A percentile compares a stretch with the other conserved stretches of the same genome.
These are phyloP conservation scores for Arthroderma uncinatum DNA, from an alignment of 2,329 filamentous ascomycete genomes.

Conservation along the genomic window DNA sequence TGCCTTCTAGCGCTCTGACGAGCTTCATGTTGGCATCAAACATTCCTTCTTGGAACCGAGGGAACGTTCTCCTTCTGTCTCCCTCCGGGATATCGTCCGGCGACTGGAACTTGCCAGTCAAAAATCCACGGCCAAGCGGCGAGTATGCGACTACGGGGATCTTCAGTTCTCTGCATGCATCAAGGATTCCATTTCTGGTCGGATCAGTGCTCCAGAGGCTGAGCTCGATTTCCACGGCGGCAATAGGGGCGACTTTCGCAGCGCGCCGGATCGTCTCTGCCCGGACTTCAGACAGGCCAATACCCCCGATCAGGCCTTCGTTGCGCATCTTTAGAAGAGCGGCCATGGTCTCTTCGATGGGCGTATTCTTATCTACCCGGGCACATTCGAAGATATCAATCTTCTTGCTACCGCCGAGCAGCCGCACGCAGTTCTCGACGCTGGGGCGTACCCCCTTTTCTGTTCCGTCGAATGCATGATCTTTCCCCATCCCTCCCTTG, in stretches of 20 bases:
- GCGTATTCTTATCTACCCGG: slow-evolving; percentile 41
- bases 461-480: slow-evolving; percentile 36
- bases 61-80: slow-evolving; percentile 35
- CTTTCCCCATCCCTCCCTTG: slow-evolving; percentile 20
- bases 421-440: slow-evolving; percentile 42
- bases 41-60: slow-evolving; percentile 41
- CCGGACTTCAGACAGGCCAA: slow-evolving; percentile 27
- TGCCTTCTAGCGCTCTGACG: slow-evolving; percentile 34
- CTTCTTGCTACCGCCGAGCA: slow-evolving; percentile 41
- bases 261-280: slow-evolving; percentile 34
- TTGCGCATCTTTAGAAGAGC: slow-evolving; percentile 23
- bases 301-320: slow-evolving; percentile 29
- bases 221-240: slow-evolving; percentile 51
- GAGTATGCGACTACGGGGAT: slow-evolving; percentile 52
- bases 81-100: slow-evolving; percentile 38
- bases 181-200: slow-evolving; percentile 46
- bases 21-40: slow-evolving; percentile 41
- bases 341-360: slow-evolving; percentile 35
- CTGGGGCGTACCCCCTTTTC: slow-evolving; percentile 42
- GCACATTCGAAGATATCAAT: slow-evolving; percentile 48
- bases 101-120: slow-evolving; percentile 41
- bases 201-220: slow-evolving; percentile 48
- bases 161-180: slow-evolving; percentile 44
- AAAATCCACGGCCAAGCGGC: slow-evolving; percentile 47
- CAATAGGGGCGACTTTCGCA: slow-evolving; percentile 38